These are phyloP conservation scores for Penicillium tannophilum DNA, from an alignment of 495 filamentous ascomycete species.

Conservation along the genomic window DNA sequence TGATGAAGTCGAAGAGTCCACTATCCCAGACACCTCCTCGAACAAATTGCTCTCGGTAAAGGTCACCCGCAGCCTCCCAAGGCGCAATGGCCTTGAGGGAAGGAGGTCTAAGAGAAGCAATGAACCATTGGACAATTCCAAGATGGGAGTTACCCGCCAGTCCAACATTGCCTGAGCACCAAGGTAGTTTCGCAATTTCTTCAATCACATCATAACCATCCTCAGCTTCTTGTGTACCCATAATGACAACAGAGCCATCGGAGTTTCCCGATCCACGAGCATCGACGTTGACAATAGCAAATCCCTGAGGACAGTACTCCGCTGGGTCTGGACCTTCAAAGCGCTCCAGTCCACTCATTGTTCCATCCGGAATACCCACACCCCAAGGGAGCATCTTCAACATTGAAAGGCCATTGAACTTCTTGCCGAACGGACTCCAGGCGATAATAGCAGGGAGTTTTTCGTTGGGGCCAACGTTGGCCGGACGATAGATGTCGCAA, in stretches of 20 bases:
- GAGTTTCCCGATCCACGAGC: conserved; percentile 41
- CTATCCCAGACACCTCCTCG: conserved; percentile 34
- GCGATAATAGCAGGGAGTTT: conserved; percentile 32
- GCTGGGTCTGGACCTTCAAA: conserved; percentile 52
- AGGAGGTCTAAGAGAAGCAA: conserved; percentile 41
- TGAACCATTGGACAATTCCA: conserved; percentile 45
- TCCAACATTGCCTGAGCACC: conserved; percentile 49
- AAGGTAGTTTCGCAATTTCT: conserved; percentile 38
- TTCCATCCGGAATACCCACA: conserved; percentile 23
- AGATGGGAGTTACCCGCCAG: conserved; percentile 45
- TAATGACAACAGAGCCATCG: conserved; percentile 41
- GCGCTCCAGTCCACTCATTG: conserved; percentile 36
- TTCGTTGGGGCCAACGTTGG: not conserved
- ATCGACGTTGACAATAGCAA: conserved; percentile 49
- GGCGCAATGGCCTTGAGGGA: conserved; percentile 47
- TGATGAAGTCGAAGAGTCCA: conserved; percentile 32
- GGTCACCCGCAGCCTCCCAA: conserved; percentile 47
- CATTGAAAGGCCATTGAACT: conserved; percentile 22
- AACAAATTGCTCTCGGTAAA: conserved; percentile 44
- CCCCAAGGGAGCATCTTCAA: conserved; percentile 17
- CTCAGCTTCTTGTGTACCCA: conserved; percentile 48
- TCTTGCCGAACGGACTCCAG: conserved; percentile 40
- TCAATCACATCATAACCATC: conserved; percentile 50
- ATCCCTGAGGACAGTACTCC: conserved; percentile 41
- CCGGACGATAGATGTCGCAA: conserved; percentile 36